Percentiles rank a stretch among this genome's conserved stretches.
Evolutionary conservation across 140 eudicot species (phyloP).

Genomic region (Oenanthe javanica): DNA sequence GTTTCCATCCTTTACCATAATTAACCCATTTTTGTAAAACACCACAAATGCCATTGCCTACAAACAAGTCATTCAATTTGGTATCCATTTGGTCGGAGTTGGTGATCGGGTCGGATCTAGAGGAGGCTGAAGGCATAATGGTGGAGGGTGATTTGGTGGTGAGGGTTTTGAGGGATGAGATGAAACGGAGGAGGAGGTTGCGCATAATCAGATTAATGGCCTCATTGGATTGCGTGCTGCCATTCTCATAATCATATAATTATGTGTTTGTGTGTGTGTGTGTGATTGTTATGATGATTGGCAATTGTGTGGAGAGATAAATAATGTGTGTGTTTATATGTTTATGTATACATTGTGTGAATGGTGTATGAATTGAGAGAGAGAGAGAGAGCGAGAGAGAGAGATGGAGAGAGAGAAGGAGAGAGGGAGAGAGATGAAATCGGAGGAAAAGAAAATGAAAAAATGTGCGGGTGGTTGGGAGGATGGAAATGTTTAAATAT

Average conservation of each 20-base stretch:
- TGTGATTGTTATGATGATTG: background rate
- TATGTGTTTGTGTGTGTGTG: too few relatives aligned
- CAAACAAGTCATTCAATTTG: constrained; percentile 55
- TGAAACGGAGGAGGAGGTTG: background rate
- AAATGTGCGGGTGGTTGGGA: background rate
- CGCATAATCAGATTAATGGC: background rate
- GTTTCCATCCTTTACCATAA: constrained; percentile 94
- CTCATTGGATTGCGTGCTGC: constrained; percentile 2
- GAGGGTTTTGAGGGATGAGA: background rate
- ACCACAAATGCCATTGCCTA: constrained; percentile 76
- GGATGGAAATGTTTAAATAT: background rate
- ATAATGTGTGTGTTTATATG: background rate
- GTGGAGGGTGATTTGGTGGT: background rate
- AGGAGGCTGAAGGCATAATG: background rate
- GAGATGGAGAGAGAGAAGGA: background rate
- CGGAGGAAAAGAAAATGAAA: too few relatives aligned
- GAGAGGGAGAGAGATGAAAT: background rate
- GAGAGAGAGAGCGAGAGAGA: background rate
- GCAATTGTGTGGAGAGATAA: background rate
- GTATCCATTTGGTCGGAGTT: constrained; percentile 25
- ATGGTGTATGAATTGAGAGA: background rate
- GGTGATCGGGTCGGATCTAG: background rate
- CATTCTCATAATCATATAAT: background rate
- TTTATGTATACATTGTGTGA: background rate
- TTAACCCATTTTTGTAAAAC: constrained; percentile 84